These are phyloP conservation scores for Rubus parviflorus DNA, from an alignment of 306 rosid genomes.

Conservation along the genomic window DNA sequence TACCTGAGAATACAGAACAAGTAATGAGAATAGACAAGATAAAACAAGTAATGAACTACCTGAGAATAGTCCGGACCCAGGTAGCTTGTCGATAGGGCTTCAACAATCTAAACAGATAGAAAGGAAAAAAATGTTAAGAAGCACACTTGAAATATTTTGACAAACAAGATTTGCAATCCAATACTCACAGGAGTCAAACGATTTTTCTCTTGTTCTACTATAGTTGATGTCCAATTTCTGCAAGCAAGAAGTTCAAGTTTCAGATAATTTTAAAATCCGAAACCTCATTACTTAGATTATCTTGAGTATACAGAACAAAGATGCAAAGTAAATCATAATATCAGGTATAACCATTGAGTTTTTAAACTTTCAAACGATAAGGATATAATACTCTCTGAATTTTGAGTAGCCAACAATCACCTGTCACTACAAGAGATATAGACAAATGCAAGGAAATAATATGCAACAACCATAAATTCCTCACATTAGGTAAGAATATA, in stretches of 20 bases:
- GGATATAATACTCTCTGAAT: constrained; percentile 2
- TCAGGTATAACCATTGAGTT: background rate
- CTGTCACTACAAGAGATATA: too few species aligned
- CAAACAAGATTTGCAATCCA: constrained; percentile 15
- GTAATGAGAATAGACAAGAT: constrained; percentile 21
- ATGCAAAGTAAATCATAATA: background rate
- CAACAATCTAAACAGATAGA: constrained; percentile 68
- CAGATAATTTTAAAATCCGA: constrained; percentile 17
- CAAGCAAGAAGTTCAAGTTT: constrained; percentile 37
- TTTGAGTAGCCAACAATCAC: constrained; percentile 37
- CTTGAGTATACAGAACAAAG: constrained; percentile 14
- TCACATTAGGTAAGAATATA: too few species aligned
- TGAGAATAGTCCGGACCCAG: constrained; percentile 88
- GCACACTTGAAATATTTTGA: constrained; percentile 10
- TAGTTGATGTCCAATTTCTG: constrained; percentile 90
- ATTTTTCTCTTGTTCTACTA: constrained; percentile 76
- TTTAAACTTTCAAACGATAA: background rate
- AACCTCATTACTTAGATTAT: constrained; percentile 3
- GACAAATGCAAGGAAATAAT: too few species aligned
- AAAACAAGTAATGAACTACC: constrained; percentile 47
- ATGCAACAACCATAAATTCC: too few species aligned
- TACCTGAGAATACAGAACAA: constrained; percentile 6
- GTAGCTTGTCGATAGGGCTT: constrained; percentile 78
- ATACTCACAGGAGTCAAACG: constrained; percentile 85
- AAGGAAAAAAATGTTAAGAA: constrained; percentile 32